Evolutionary conservation across 768 basidiomycete genomes (phyloP).

Genomic region (Boletus tylopilopsis): DNA sequence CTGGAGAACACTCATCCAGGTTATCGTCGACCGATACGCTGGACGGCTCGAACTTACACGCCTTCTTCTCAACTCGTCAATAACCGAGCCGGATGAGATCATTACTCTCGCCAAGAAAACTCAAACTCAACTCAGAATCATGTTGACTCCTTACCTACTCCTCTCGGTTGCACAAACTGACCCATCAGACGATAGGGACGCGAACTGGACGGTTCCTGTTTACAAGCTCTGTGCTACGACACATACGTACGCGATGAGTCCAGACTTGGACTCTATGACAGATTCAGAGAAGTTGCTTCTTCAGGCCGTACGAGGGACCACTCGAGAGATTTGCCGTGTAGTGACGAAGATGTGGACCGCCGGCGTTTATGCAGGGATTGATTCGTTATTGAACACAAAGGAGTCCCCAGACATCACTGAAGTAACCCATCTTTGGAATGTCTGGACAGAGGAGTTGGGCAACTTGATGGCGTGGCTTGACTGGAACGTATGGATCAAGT

Average conservation of each 20-base stretch:
- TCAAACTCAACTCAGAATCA: slow-evolving; percentile 24
- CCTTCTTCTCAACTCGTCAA: slow-evolving; percentile 17
- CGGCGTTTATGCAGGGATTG: slow-evolving; percentile 27
- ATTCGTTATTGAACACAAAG: slow-evolving; percentile 3
- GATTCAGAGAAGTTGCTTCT: slow-evolving; percentile 29
- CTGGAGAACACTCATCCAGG: slow-evolving; percentile 30
- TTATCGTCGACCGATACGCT: slow-evolving; percentile 30
- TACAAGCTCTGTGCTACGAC: slow-evolving; percentile 29
- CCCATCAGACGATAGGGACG: neutral
- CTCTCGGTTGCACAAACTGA: slow-evolving; percentile 5
- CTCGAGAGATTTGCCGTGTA: slow-evolving; percentile 44
- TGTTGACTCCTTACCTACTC: slow-evolving; percentile 30
- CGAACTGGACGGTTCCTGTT: slow-evolving; percentile 30
- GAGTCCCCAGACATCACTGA: neutral
- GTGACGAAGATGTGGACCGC: slow-evolving; percentile 46
- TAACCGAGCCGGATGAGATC: slow-evolving; percentile 1
- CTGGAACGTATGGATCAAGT: slow-evolving; percentile 50
- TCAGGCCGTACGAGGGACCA: slow-evolving; percentile 31
- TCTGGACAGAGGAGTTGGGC: slow-evolving; percentile 36
- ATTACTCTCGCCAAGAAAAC: slow-evolving; percentile 7
- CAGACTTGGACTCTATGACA: slow-evolving; percentile 15
- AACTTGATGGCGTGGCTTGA: slow-evolving; percentile 48
- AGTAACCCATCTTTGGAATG: slow-evolving; percentile 7
- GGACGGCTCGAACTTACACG: slow-evolving; percentile 27
- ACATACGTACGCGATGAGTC: slow-evolving; percentile 18